These are phyloP conservation scores for Pythium insidiosum DNA, from an alignment of 352 stramenopile species.

Conservation along the genomic window DNA sequence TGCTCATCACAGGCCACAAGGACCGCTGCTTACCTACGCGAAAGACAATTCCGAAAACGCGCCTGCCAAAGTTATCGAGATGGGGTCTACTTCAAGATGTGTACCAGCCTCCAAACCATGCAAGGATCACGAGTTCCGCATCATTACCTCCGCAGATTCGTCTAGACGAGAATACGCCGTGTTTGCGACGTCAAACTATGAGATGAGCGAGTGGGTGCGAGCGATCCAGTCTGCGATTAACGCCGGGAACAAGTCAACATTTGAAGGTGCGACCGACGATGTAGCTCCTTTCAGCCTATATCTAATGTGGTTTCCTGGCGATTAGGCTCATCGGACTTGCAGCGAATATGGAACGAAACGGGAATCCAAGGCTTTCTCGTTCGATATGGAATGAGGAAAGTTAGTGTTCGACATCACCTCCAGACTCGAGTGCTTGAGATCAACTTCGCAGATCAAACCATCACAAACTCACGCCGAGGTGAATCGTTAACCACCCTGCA, in stretches of 20 bases:
- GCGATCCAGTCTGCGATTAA: constrained; percentile 80
- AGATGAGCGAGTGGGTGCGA: constrained; percentile 78
- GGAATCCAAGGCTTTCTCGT: constrained; percentile 78
- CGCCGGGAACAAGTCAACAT: constrained; percentile 62
- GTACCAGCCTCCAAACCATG: constrained; percentile 42
- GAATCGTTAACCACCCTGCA: constrained; percentile 71
- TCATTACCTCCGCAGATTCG: constrained; percentile 70
- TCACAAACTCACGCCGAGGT: constrained; percentile 69
- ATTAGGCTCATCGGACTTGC: constrained; percentile 36
- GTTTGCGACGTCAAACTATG: constrained; percentile 57
- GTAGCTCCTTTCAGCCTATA: no score
- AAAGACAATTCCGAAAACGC: constrained; percentile 49
- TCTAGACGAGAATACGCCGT: constrained; percentile 55
- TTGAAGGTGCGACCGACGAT: constrained; percentile 48
- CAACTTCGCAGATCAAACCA: constrained; percentile 81
- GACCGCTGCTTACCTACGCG: constrained; percentile 69
- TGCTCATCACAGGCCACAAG: constrained; percentile 58
- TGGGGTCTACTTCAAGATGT: constrained; percentile 73
- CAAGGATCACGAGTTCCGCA: constrained; percentile 68
- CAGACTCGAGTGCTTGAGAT: constrained; percentile 80
- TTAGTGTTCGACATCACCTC: constrained; percentile 66
- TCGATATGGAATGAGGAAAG: constrained; percentile 78
- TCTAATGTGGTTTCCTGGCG: no score
- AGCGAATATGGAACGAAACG: constrained; percentile 69
- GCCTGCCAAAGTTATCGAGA: constrained; percentile 56